A percentile compares a stretch with the other conserved stretches of the same genome.
phyloP scores from a whole-genome alignment of 2,329 filamentous ascomycete species.

The Scedosporium minutisporum region DNA sequence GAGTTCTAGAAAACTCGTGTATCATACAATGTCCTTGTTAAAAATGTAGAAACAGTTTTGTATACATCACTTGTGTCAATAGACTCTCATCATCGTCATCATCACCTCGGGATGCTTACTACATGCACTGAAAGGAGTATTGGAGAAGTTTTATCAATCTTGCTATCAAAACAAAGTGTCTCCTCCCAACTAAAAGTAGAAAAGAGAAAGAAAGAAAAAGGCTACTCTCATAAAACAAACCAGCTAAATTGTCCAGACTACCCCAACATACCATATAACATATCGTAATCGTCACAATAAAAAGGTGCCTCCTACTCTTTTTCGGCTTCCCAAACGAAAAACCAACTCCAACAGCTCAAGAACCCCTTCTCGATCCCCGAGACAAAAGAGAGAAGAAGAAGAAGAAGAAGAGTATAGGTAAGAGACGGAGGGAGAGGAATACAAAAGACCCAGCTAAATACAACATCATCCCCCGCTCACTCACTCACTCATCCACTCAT shows the following conservation, averaged over 20 bases:
- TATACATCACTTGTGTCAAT: too few relatives aligned
- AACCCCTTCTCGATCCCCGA: not conserved
- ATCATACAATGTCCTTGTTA: too few relatives aligned
- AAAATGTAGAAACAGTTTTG: too few relatives aligned
- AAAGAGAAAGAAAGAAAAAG: not conserved
- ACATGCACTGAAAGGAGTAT: not conserved
- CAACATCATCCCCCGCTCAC: slow-evolving; percentile 11
- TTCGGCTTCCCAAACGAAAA: not conserved
- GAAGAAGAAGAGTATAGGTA: slow-evolving; percentile 7
- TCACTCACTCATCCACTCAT: slow-evolving; percentile 24
- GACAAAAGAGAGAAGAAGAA: slow-evolving; percentile 8
- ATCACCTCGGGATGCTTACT: too few relatives aligned
- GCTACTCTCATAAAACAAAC: not conserved
- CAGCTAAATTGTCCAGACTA: not conserved
- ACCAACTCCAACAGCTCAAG: not conserved
- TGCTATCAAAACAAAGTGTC: not conserved
- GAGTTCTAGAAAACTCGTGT: not conserved
- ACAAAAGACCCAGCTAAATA: not conserved
- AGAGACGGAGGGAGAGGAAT: slow-evolving; percentile 4
- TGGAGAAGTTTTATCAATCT: not conserved
- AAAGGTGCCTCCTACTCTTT: not conserved
- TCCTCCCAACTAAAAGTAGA: not conserved
- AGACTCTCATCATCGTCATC: too few relatives aligned
- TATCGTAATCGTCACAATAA: not conserved
- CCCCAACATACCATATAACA: not conserved